These are phyloP conservation scores for Wallacemonas sp. DNA, from an alignment of 208 protist genomes.

Conservation along the genomic window DNA sequence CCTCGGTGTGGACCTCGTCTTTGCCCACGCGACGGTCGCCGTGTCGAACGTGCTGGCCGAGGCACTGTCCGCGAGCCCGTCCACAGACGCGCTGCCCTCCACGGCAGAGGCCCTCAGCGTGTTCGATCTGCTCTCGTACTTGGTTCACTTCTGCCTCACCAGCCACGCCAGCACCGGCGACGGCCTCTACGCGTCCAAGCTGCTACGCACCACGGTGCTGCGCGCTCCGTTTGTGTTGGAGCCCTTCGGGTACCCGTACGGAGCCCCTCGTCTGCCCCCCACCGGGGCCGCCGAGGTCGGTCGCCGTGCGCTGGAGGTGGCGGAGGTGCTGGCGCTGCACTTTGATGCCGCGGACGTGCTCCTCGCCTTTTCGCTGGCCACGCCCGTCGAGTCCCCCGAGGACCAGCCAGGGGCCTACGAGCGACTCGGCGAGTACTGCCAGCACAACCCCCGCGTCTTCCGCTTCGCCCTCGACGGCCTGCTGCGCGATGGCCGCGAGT, in stretches of 20 bases:
- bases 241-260: slow-evolving; percentile 78
- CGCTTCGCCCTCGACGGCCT: slow-evolving; percentile 53
- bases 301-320: slow-evolving; percentile 37
- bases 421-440: slow-evolving; percentile 55
- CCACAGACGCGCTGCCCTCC: slow-evolving; percentile 9
- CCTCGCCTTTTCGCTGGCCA: slow-evolving; percentile 49
- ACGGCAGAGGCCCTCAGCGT: slow-evolving; percentile 35
- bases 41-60: slow-evolving; percentile 48
- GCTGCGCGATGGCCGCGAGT: slow-evolving; percentile 55
- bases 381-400: slow-evolving; percentile 52
- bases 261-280: slow-evolving; percentile 35
- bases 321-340: slow-evolving; percentile 60
- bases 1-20: slow-evolving; percentile 41
- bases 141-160: slow-evolving; percentile 63
- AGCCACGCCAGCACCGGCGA: slow-evolving; percentile 36
- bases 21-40: slow-evolving; percentile 36
- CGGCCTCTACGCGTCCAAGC: slow-evolving; percentile 28
- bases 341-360: slow-evolving; percentile 70
- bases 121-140: slow-evolving; percentile 54
- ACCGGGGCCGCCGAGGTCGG: slow-evolving; percentile 30
- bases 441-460: slow-evolving; percentile 42
- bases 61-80: slow-evolving; percentile 14
- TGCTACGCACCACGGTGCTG: slow-evolving; percentile 64
- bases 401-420: slow-evolving; percentile 40
- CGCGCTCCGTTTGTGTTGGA: slow-evolving; percentile 55